Conservation (phyloP, 306 rosid genomes). For the Sicyos baderoa region DNA sequence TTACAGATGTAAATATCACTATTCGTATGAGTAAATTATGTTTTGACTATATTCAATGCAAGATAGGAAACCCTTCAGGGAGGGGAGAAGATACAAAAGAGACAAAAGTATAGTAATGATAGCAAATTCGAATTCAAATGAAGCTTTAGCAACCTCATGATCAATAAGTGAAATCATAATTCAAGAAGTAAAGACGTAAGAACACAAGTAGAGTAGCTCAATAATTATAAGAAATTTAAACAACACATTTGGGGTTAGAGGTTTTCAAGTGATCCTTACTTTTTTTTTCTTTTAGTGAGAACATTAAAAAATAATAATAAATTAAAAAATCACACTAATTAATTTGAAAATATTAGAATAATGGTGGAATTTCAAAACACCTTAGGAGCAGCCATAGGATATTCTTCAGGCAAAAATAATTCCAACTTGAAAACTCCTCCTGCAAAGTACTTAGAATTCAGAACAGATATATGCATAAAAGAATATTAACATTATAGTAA, state of each 20-base stretch:
- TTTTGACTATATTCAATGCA: too few relatives aligned
- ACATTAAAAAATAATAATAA: too few relatives aligned
- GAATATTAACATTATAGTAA: background rate
- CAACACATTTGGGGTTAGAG: background rate
- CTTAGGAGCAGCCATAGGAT: constrained; percentile 99
- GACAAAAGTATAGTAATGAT: too few relatives aligned
- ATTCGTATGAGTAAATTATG: too few relatives aligned
- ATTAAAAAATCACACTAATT: too few relatives aligned
- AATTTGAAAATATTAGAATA: background rate
- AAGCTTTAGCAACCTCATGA: background rate
- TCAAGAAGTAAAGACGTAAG: background rate
- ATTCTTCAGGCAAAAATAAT: constrained; percentile 92
- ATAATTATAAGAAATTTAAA: background rate
- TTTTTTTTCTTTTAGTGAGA: too few relatives aligned
- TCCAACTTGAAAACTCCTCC: constrained; percentile 99
- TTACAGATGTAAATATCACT: too few relatives aligned
- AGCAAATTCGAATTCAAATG: too few relatives aligned
- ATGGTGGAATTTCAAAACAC: constrained; percentile 30
- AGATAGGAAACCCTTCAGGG: too few relatives aligned
- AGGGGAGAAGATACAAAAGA: background rate
- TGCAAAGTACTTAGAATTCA: constrained; percentile 23
- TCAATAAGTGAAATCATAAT: background rate
- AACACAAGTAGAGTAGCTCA: background rate
- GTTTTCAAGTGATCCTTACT: background rate
- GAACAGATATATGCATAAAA: background rate